Evolutionary conservation across 169 alveolate genomes (phyloP), one percentile per base, ranked within the genome.

Genomic region (Theileria sp.): DNA sequence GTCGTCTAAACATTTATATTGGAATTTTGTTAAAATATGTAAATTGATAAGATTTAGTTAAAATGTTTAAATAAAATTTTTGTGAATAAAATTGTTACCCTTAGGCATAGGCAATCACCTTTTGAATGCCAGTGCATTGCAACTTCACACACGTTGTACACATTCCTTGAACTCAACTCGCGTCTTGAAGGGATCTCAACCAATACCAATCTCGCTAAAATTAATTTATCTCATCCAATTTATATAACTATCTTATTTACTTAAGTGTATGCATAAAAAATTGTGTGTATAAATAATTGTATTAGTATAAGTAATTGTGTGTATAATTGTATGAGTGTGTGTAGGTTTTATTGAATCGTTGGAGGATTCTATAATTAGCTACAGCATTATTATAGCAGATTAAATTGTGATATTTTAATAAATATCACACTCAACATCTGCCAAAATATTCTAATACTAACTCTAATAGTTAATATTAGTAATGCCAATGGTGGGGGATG

Each of bases 81-180:
- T 32, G n/a, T n/a, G n/a, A 32, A 32, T 32, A 32, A 32, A 32
- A 32, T 32, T 32, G 3, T 76, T 36, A 85, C 94, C 19, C 91
- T 93, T 12, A 94, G 89, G 79, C 96, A 92, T 72, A 94, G 77
- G 80, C 92, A 94, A 73, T 94, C 97, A 0, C 97, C 97, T 50
- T 92, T 91, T 30, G 95, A 83, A 25, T 94, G 97, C 97, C 97
- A 94, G 75, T 93, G 96, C 88, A 94, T 93, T 17, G 95, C 86
- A 1, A 96, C 94, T 26, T 80, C 93, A 38, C 86, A 69, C 21
- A 94, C 97, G 79, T 94, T 94, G 88, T 92, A 94, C 0, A 94
- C 94, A 72, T 93, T 94, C 76, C 95, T 92, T n/a, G 96, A 90
- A 30, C 95, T 95, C 75, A 94, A 64, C 67, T 94, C 97, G 30